Conservation (phyloP, 768 basidiomycete species). For the Pleurotus platypus region DNA sequence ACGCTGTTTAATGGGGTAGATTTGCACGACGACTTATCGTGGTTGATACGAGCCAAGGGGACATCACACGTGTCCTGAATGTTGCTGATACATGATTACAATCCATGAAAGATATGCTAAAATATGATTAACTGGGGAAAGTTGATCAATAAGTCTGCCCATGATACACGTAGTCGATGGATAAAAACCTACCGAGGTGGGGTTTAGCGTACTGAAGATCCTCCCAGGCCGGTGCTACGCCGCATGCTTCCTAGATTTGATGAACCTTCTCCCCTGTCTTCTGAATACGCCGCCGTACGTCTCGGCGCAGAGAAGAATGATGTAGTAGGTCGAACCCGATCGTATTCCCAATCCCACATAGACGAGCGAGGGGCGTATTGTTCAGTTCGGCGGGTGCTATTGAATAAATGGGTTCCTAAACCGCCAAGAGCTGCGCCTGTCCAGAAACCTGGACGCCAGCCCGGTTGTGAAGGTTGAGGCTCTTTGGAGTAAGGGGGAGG, state of each 20-base stretch:
- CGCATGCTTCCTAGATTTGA: slow-evolving; percentile 71
- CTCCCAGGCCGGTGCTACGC: slow-evolving; percentile 76
- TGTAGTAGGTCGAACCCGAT: slow-evolving; percentile 22
- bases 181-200: too few relatives aligned
- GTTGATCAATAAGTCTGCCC: too few relatives aligned
- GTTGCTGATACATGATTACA: too few relatives aligned
- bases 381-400: slow-evolving; percentile 23
- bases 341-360: slow-evolving; percentile 61
- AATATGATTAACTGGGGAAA: too few relatives aligned
- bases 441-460: slow-evolving; percentile 80
- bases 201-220: slow-evolving; percentile 49
- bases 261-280: slow-evolving; percentile 65
- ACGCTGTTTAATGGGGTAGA: not conserved
- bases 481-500: slow-evolving; percentile 60
- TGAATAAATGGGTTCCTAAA: slow-evolving; percentile 57
- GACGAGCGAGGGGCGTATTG: slow-evolving; percentile 23
- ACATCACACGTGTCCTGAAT: not conserved
- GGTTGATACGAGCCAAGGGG: not conserved
- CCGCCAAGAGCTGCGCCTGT: slow-evolving; percentile 77
- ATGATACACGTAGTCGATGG: too few relatives aligned
- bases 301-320: slow-evolving; percentile 25
- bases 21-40: not conserved
- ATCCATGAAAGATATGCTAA: too few relatives aligned
- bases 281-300: slow-evolving; percentile 22
- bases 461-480: slow-evolving; percentile 18